These are phyloP conservation scores for Pseudoneurospora amorphoporcata DNA, from an alignment of 495 filamentous ascomycete genomes.

Conservation along the genomic window DNA sequence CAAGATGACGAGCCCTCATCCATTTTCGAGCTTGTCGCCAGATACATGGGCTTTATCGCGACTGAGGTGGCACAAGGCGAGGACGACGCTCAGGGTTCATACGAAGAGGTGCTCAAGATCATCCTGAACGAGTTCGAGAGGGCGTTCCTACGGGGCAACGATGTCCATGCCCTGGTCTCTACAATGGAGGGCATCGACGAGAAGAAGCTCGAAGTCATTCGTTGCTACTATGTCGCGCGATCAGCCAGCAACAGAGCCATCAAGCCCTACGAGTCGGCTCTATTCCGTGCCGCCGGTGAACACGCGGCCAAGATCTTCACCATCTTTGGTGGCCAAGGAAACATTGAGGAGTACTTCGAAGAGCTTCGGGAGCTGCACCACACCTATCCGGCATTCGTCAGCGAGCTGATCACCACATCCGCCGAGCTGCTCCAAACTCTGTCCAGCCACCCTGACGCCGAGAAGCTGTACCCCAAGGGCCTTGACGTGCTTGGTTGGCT, in stretches of 20 bases:
- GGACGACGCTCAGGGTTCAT: slow-evolving; percentile 74
- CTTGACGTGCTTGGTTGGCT: slow-evolving; percentile 92
- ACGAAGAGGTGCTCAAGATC: slow-evolving; percentile 78
- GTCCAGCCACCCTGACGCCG: slow-evolving; percentile 75
- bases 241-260: slow-evolving; percentile 71
- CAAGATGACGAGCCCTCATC: slow-evolving; percentile 97
- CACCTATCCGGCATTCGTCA: slow-evolving; percentile 83
- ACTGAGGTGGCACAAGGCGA: slow-evolving; percentile 81
- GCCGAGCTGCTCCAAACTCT: slow-evolving; percentile 75
- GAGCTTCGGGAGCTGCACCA: slow-evolving; percentile 84
- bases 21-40: slow-evolving; percentile 75
- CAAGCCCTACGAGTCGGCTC: slow-evolving; percentile 81
- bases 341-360: slow-evolving; percentile 98
- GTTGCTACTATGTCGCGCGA: slow-evolving; percentile 83
- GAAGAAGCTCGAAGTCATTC: slow-evolving; percentile 82
- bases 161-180: slow-evolving; percentile 83
- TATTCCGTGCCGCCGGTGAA: slow-evolving; percentile 80
- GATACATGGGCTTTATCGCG: slow-evolving; percentile 84
- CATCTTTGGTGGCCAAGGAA: slow-evolving; percentile 97
- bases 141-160: slow-evolving; percentile 87
- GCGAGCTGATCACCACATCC: slow-evolving; percentile 66
- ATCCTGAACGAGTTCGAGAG: slow-evolving; percentile 92
- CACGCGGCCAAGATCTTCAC: slow-evolving; percentile 70
- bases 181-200: slow-evolving; percentile 73
- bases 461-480: slow-evolving; percentile 92